Conservation (phyloP, 2,329 filamentous ascomycete species). For the Coniochaeta prunicola region DNA sequence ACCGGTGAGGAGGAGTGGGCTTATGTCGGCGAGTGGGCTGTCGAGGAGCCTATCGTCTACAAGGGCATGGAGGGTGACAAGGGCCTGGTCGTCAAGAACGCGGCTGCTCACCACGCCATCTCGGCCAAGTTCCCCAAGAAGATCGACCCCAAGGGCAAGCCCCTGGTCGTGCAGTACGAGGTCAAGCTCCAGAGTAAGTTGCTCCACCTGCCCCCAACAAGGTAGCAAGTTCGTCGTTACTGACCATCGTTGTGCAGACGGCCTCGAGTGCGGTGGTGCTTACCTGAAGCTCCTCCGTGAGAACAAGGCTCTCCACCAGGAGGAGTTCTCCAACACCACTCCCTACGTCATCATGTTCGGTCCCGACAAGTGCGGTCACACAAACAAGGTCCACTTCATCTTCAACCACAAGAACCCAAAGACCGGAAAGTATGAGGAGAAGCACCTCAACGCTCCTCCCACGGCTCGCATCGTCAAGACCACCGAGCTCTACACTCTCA, state of each 20-base stretch:
- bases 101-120: constrained; percentile 96
- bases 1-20: constrained; percentile 91
- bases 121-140: constrained; percentile 97
- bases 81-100: constrained; percentile 96
- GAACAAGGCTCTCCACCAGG: constrained; percentile 91
- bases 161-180: constrained; percentile 96
- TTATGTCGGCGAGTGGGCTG: constrained; percentile 92
- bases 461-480: constrained; percentile 85
- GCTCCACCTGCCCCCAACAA: not conserved
- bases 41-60: constrained; percentile 85
- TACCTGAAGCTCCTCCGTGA: constrained; percentile 99
- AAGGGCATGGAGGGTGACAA: constrained; percentile 94
- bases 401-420: constrained; percentile 99
- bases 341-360: constrained; percentile 99
- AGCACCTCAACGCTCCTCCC: constrained; percentile 83
- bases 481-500: constrained; percentile 90
- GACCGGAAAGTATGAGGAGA: constrained; percentile 99
- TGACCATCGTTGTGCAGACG: constrained; percentile 48
- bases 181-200: constrained; percentile 94
- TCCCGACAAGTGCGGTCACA: constrained; percentile 97
- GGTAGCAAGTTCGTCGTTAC: not conserved
- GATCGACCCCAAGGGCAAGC: constrained; percentile 96
- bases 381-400: constrained; percentile 98
- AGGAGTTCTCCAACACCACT: constrained; percentile 96
- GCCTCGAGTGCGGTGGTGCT: constrained; percentile 94